Evolutionary conservation across 805 yeast species (phyloP), one percentile per base, ranked within the genome.

Genomic region (Wickerhamiella shivajii): DNA sequence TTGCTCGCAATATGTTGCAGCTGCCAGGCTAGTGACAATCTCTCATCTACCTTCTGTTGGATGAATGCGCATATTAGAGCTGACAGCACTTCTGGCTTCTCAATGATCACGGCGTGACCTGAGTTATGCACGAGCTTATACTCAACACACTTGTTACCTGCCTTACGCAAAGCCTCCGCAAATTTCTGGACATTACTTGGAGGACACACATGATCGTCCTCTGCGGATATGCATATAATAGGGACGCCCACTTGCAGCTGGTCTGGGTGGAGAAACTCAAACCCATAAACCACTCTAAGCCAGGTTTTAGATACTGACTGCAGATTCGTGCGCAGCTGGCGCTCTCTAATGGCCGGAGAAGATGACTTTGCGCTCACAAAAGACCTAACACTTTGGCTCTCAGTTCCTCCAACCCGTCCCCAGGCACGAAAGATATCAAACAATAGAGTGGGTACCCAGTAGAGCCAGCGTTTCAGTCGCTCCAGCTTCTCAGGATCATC

Each of bases 1-100:
- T 71, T 68, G 5, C 53, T 41, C 2, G 63, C 62, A 23, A 56
- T 29, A 12, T 71, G 61, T 40, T 67, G 63, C 33, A 77, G 59
- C 30, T 75, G 81, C 85, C 85, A 77, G 2, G 78, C 68, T 17
- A 77, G 69, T 14, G 74, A 69, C 22, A 78, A 61, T 43, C 73
- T 67, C 31, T 67, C 55, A 14, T 74, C 72, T 2, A 61, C 49
- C 17, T 62, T 53, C 33, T 45, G 56, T 36, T 65, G 69, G 11
- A 77, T 46, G 46, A 74, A 79, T 43, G 69, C 66, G 36, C 71
- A 60, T 6, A 77, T 57, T 23, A 69, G 55, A 2, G 34, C 34
- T n/a, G 77, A 66, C 14, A 72, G 54, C 27, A 67, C 55, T 46
- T 76, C 76, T 2, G 83, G 84, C 48, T 68, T 66, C 37, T 73